Evolutionary conservation across 441 rosid species (phyloP).

Genomic region (Jatropha podagrica): DNA sequence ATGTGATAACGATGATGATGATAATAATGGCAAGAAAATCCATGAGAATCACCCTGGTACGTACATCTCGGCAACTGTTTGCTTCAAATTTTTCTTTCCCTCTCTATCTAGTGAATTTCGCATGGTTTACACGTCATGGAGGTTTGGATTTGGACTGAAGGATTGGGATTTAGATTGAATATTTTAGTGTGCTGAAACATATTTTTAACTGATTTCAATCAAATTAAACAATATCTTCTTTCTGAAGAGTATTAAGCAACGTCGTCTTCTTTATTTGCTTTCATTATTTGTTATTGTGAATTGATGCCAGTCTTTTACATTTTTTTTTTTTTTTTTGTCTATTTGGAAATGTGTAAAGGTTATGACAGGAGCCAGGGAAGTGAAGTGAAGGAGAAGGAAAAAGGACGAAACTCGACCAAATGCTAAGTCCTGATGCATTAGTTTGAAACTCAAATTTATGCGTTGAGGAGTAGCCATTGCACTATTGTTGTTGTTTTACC

Average conservation of each 20-base stretch:
- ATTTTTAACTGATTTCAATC: no score
- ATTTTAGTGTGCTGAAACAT: no score
- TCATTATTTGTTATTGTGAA: not conserved
- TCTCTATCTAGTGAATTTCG: not conserved
- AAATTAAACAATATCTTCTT: no score
- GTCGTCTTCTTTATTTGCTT: no score
- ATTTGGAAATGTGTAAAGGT: constrained; percentile 25
- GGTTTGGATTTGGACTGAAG: no score
- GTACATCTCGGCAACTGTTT: not conserved
- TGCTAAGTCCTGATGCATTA: no score
- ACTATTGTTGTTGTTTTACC: no score
- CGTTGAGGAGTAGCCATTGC: no score
- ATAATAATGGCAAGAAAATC: constrained; percentile 30
- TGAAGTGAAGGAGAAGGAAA: constrained; percentile 75
- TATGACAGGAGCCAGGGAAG: constrained; percentile 75
- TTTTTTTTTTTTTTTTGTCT: not conserved
- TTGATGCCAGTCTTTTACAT: not conserved
- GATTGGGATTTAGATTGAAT: no score
- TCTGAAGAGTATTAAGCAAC: no score
- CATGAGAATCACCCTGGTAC: constrained; percentile 67
- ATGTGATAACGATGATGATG: constrained; percentile 12
- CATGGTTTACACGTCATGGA: not conserved
- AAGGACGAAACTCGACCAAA: constrained; percentile 24
- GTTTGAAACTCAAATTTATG: no score
- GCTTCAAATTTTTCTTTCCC: not conserved